These are phyloP conservation scores for Penicillium diatomitis DNA, from an alignment of 495 filamentous ascomycete species.

Conservation along the genomic window DNA sequence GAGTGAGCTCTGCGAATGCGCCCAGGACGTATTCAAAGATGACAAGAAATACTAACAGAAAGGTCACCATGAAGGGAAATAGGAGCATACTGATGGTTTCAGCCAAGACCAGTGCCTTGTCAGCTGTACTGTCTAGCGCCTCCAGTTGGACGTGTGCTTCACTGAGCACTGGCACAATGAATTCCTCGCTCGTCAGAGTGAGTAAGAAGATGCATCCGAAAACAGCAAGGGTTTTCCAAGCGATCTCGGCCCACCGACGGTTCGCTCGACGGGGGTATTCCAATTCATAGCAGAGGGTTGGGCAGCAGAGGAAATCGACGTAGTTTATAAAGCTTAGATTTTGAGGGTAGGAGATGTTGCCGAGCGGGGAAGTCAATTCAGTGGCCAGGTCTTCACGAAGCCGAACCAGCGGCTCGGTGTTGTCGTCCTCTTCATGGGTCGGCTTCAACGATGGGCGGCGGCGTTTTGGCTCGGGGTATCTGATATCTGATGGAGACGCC, in stretches of 20 bases:
- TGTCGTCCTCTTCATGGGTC: conserved; percentile 24
- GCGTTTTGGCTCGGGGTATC: conserved; percentile 58
- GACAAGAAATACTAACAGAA: conserved; percentile 89
- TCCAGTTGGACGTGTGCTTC: conserved; percentile 66
- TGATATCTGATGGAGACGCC: conserved; percentile 49
- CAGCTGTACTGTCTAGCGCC: conserved; percentile 43
- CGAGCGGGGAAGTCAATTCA: conserved; percentile 82
- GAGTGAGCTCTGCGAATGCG: conserved; percentile 86
- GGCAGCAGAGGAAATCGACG: conserved; percentile 80
- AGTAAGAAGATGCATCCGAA: conserved; percentile 96
- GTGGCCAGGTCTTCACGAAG: conserved; percentile 82
- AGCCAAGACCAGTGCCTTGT: conserved; percentile 68
- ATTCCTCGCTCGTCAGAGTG: conserved; percentile 86
- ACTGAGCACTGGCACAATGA: conserved; percentile 80
- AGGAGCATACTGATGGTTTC: conserved; percentile 92
- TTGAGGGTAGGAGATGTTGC: conserved; percentile 79
- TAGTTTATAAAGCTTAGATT: conserved; percentile 81
- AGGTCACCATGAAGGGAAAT: conserved; percentile 96
- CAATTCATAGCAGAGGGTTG: conserved; percentile 94
- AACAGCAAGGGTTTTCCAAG: conserved; percentile 77
- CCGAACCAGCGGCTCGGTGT: conserved; percentile 46
- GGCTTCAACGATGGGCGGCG: conserved; percentile 25
- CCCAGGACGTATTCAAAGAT: conserved; percentile 97
- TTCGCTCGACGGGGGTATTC: conserved; percentile 79
- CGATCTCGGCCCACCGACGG: conserved; percentile 72